Base-by-base conservation (phyloP, 2,329 filamentous ascomycete genomes). In the Microthyrium microscopicum region DNA sequence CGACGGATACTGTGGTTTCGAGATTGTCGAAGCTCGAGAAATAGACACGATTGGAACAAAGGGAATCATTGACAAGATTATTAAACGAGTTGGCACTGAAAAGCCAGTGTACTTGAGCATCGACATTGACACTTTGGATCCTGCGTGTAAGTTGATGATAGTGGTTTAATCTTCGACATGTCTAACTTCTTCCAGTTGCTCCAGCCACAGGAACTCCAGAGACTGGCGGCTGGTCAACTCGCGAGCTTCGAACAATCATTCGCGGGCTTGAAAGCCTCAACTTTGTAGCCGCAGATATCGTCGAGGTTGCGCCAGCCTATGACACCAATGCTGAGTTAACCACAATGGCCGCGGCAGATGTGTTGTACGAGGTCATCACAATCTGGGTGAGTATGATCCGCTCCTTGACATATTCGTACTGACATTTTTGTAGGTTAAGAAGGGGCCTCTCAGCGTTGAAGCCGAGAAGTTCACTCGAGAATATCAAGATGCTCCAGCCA, bases 121-220 rank as follows among this genome's bases (percentile, higher is more conserved):
- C 29, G 84, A 93, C 48, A 92, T 92, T 45, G 83, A 92, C 48
- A 84, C 81, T 1, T 62, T 92, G 3, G 83, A 92, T 50, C 83
- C 84, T 5, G 80, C 80, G 4, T 87, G 68, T 72, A 52, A 52
- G 66, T 56, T 7, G 19, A 12, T 16, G 9, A n/a, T 16, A 7
- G 11, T 25, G 5, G 25, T 16, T n/a, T 20, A 4, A 25, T 29
- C 8, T 29, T 29, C 22, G 12, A 25, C 22, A 26, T 24, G 29
- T 22, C 3, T 13, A 21, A 11, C n/a, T 15, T n/a, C 9, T 9
- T 15, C 26, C 28, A 68, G 64, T 81, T 44, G 77, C 77, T 0
- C 77, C 77, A 9, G 77, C 73, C 1, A 82, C 77, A 0, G 77
- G 77, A 6, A 82, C 77, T 0, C 77, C 77, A 1, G 77, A 82